A percentile compares a stretch with the other conserved stretches of the same genome.
Evolutionary conservation across 208 protist genomes (phyloP).

Genomic region (Crithidia acanthocephali): DNA sequence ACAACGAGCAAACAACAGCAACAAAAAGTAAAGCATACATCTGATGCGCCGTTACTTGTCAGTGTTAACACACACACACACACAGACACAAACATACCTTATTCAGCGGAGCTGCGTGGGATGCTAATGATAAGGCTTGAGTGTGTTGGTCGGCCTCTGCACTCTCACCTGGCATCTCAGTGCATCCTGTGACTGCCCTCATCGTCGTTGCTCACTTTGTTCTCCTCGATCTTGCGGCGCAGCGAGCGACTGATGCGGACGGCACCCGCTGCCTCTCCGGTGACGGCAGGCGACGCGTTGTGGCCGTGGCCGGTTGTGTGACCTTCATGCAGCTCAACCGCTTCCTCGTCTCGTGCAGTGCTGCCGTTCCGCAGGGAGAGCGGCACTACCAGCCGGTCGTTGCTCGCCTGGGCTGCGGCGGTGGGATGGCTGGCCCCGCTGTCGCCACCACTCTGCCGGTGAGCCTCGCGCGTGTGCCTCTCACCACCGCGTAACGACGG

Average conservation of each 20-base stretch:
- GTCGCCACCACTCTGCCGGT: background rate
- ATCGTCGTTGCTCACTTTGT: slow-evolving; percentile 12
- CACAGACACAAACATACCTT: too few species aligned
- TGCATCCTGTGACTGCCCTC: background rate
- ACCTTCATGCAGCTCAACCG: too few species aligned
- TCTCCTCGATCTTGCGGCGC: slow-evolving; percentile 43
- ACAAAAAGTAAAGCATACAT: too few species aligned
- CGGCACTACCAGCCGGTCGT: slow-evolving; percentile 28
- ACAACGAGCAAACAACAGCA: too few species aligned
- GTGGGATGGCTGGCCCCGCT: background rate
- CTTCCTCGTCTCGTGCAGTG: background rate
- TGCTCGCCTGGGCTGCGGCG: background rate
- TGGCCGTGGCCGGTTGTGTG: too few species aligned
- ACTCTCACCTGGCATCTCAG: too few species aligned
- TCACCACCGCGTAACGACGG: background rate
- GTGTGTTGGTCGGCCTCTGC: too few species aligned
- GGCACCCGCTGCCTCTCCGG: slow-evolving; percentile 2
- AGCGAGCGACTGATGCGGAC: slow-evolving; percentile 37
- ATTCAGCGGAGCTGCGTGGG: too few species aligned
- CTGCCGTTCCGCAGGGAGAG: slow-evolving; percentile 21
- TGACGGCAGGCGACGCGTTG: background rate
- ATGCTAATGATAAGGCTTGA: background rate
- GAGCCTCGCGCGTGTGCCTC: too few species aligned
- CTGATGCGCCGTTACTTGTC: too few species aligned
- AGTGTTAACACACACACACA: too few species aligned